phyloP scores from a whole-genome alignment of 176 grass and related monocot species.

The Chrysopogon serrulatus region DNA sequence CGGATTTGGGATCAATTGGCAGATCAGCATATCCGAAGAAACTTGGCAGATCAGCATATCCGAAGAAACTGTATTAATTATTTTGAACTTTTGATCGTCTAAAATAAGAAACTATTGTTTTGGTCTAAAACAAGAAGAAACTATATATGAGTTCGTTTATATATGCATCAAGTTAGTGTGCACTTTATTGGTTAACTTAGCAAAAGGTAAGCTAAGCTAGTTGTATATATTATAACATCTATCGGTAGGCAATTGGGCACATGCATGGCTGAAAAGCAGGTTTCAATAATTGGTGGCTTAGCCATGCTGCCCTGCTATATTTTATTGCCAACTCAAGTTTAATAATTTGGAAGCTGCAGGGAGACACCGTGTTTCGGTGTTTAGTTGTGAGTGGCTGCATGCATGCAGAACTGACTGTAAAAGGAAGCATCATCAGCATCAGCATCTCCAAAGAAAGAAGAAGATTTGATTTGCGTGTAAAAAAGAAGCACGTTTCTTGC shows the following conservation, averaged over 20 bases:
- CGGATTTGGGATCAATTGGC: conserved; percentile 7
- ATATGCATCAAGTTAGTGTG: not conserved
- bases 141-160: not conserved
- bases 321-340: not conserved
- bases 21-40: conserved; percentile 20
- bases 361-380: not conserved
- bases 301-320: not conserved
- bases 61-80: not conserved
- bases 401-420: conserved; percentile 10
- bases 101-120: not conserved
- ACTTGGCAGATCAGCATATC: conserved; percentile 21
- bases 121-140: not conserved
- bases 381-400: not conserved
- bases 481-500: conserved; percentile 3
- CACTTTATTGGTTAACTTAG: conserved; percentile 19
- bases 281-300: conserved; percentile 34
- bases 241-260: conserved; percentile 9
- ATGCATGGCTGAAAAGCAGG: conserved; percentile 17
- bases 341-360: not conserved
- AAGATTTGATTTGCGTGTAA: not conserved
- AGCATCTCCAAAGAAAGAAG: not conserved
- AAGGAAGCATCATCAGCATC: not conserved
- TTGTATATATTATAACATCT: not conserved
- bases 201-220: not conserved
- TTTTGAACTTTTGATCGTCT: not conserved